phyloP scores from a whole-genome alignment of 1,139 yeast species.

The Sugiyamaella pinicola region DNA sequence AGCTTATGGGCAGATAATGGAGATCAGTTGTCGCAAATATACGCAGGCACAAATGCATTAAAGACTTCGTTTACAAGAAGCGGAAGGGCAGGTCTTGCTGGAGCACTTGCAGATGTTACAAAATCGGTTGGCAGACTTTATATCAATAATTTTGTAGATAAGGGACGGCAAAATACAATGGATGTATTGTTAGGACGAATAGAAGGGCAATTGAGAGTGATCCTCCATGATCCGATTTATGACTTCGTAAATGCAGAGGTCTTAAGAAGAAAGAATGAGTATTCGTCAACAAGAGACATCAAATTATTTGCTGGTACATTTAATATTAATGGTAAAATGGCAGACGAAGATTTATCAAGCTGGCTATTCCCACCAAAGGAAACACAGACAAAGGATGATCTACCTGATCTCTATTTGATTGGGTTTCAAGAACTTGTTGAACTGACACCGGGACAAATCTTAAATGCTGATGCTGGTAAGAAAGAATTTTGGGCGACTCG shows the following conservation, averaged over 20 bases:
- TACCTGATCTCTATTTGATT: constrained; percentile 72
- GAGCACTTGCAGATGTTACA: constrained; percentile 93
- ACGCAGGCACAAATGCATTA: constrained; percentile 95
- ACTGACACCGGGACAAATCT: constrained; percentile 85
- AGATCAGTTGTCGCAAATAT: constrained; percentile 93
- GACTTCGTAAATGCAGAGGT: constrained; percentile 74
- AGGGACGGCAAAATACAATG: constrained; percentile 81
- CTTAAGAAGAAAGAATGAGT: constrained; percentile 53
- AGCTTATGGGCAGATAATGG: constrained; percentile 98
- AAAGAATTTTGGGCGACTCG: constrained; percentile 78
- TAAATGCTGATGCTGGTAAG: constrained; percentile 74
- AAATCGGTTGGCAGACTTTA: constrained; percentile 94
- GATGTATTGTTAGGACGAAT: constrained; percentile 83
- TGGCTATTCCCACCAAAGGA: constrained; percentile 75
- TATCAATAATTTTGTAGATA: constrained; percentile 93
- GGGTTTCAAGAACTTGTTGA: constrained; percentile 95
- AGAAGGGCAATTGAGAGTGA: constrained; percentile 70
- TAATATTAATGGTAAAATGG: constrained; percentile 77
- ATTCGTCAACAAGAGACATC: constrained; percentile 61
- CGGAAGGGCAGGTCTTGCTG: constrained; percentile 95
- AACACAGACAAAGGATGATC: constrained; percentile 26
- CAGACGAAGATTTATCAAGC: constrained; percentile 57
- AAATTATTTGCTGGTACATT: constrained; percentile 80
- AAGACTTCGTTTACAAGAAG: constrained; percentile 92
- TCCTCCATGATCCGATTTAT: constrained; percentile 82